A percentile compares a stretch with the other conserved stretches of the same genome.
Conservation (phyloP, 345 rosid genomes). For the Atalantia buxifolia region DNA sequence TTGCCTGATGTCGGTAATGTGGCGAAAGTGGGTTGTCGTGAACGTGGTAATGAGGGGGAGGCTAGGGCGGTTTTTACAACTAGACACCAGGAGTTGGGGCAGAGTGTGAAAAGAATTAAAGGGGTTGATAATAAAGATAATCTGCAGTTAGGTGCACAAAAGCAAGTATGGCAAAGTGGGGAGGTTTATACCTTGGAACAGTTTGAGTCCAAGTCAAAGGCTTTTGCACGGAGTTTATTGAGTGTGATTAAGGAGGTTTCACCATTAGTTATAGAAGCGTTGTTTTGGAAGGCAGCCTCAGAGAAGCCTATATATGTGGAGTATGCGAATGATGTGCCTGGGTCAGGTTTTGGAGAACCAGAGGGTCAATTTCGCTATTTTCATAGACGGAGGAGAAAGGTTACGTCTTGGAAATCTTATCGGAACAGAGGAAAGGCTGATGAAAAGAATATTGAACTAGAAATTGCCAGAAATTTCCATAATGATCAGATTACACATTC, state of each 20-base stretch:
- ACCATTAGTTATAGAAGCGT: slow-evolving; percentile 69
- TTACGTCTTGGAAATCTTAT: slow-evolving; percentile 51
- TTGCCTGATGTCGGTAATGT: slow-evolving; percentile 27
- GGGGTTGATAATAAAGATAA: slow-evolving; percentile 31
- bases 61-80: slow-evolving; percentile 86
- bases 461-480: slow-evolving; percentile 12
- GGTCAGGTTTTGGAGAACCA: slow-evolving; percentile 91
- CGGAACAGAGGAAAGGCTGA: slow-evolving; percentile 42
- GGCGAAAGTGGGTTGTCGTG: slow-evolving; percentile 23
- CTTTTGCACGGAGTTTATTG: slow-evolving; percentile 64
- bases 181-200: slow-evolving; percentile 89
- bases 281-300: slow-evolving; percentile 87
- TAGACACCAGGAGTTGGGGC: slow-evolving; percentile 95
- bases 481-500: slow-evolving; percentile 25
- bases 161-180: slow-evolving; percentile 99
- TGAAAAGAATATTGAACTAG: slow-evolving; percentile 27
- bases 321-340: slow-evolving; percentile 99
- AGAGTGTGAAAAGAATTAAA: slow-evolving; percentile 49
- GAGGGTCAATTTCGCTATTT: slow-evolving; percentile 62
- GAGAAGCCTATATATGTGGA: slow-evolving; percentile 89
- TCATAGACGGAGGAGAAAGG: slow-evolving; percentile 64
- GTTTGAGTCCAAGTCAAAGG: slow-evolving; percentile 83
- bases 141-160: slow-evolving; percentile 50
- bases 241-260: slow-evolving; percentile 68
- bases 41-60: slow-evolving; percentile 38